Percentiles rank a stretch among this genome's conserved stretches.
phyloP scores from a whole-genome alignment of 768 basidiomycete genomes.

The Mycena alexandri region DNA sequence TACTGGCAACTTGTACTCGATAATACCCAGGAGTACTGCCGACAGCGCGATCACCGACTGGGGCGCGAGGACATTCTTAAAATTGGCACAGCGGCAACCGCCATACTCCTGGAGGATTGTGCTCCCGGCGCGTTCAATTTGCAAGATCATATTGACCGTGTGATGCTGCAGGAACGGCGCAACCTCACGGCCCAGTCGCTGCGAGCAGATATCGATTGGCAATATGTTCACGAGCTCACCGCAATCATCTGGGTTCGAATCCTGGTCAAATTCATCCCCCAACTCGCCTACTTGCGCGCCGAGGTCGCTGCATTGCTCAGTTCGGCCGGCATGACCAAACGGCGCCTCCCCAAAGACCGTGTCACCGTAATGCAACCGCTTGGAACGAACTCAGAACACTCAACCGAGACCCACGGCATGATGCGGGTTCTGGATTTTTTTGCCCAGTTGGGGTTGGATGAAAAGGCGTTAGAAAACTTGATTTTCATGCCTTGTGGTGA shows the following conservation, averaged over 20 bases:
- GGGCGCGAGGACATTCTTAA: slow-evolving; percentile 34
- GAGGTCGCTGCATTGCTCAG: slow-evolving; percentile 37
- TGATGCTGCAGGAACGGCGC: slow-evolving; percentile 32
- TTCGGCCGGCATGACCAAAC: slow-evolving; percentile 32
- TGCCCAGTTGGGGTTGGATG: slow-evolving; percentile 37
- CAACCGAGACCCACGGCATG: slow-evolving; percentile 42
- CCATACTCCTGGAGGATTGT: slow-evolving; percentile 32
- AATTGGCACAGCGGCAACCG: slow-evolving; percentile 41
- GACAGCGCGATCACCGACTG: slow-evolving; percentile 38
- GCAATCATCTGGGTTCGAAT: slow-evolving; percentile 40
- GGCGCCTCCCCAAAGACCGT: slow-evolving; percentile 35
- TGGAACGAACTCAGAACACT: slow-evolving; percentile 38
- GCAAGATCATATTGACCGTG: slow-evolving; percentile 19
- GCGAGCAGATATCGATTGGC: slow-evolving; percentile 33
- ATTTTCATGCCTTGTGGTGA: slow-evolving; percentile 37
- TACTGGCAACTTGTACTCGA: slow-evolving; percentile 13
- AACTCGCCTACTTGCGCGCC: slow-evolving; percentile 30
- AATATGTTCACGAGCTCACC: slow-evolving; percentile 31
- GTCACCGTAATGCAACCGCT: slow-evolving; percentile 40
- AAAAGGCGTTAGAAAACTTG: slow-evolving; percentile 32
- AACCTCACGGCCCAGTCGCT: slow-evolving; percentile 36
- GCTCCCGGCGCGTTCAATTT: slow-evolving; percentile 31
- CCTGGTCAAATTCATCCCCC: slow-evolving; percentile 39
- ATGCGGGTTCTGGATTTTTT: slow-evolving; percentile 28
- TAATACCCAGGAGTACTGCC: slow-evolving; percentile 19